Evolutionary conservation across 257 asterid species (phyloP).

Genomic region (Capsicum baccatum): DNA sequence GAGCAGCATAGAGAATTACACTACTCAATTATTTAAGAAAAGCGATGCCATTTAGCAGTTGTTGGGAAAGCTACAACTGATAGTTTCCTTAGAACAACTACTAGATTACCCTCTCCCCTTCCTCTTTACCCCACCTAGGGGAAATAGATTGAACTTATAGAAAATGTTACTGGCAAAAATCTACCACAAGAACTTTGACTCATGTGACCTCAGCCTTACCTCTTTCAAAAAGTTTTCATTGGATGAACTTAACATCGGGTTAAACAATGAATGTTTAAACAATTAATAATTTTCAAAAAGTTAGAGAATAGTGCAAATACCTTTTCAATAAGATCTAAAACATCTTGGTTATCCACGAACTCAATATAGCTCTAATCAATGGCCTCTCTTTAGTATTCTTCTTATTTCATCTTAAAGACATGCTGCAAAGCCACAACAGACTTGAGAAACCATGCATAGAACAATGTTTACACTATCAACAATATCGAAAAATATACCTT

Average conservation of each 20-base stretch:
- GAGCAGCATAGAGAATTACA: conserved; percentile 20
- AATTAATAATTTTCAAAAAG: conserved; percentile 20
- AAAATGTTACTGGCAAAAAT: background rate
- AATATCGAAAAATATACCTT: conserved; percentile 61
- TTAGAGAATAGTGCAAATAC: conserved; percentile 43
- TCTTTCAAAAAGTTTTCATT: background rate
- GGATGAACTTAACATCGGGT: background rate
- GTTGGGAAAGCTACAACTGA: background rate
- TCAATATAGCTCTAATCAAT: conserved; percentile 98
- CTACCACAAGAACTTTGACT: background rate
- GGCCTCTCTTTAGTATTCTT: conserved; percentile 92
- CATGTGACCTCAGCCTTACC: background rate
- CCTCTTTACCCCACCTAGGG: background rate
- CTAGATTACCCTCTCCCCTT: background rate
- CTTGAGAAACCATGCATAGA: conserved; percentile 38
- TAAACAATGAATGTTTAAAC: background rate
- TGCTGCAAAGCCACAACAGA: conserved; percentile 61
- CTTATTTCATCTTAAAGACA: conserved; percentile 99
- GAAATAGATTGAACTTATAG: background rate
- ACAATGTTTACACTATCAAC: conserved; percentile 13
- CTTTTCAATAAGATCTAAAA: conserved; percentile 96
- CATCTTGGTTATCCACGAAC: conserved; percentile 98
- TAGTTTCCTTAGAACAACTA: background rate
- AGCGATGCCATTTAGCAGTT: background rate
- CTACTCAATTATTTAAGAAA: background rate